Conservation (phyloP, 805 yeast genomes). For the Sugiyamaella marilandica region DNA sequence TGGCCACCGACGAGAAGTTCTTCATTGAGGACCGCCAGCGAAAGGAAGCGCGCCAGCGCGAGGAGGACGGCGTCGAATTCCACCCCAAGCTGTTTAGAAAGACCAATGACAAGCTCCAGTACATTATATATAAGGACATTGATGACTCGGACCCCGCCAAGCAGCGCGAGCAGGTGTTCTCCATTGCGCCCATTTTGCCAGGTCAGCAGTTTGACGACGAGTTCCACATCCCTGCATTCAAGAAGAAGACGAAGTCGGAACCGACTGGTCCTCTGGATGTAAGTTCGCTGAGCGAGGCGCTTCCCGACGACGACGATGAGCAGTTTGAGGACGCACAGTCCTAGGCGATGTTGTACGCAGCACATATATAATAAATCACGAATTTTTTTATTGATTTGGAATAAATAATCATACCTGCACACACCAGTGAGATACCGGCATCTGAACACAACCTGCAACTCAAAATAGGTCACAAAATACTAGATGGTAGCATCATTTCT, state of each 20-base stretch:
- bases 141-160: slow-evolving; percentile 45
- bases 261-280: slow-evolving; percentile 14
- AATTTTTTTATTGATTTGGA: not conserved
- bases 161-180: slow-evolving; percentile 53
- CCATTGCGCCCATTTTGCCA: slow-evolving; percentile 74
- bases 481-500: no score
- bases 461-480: no score
- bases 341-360: slow-evolving; percentile 3
- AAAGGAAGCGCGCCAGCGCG: slow-evolving; percentile 61
- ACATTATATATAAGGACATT: slow-evolving; percentile 59
- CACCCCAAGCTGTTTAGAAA: slow-evolving; percentile 72
- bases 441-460: no score
- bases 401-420: no score
- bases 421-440: no score
- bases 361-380: not conserved
- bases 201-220: slow-evolving; percentile 66
- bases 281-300: slow-evolving; percentile 16
- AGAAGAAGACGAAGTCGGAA: slow-evolving; percentile 38
- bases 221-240: slow-evolving; percentile 63
- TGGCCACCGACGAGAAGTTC: slow-evolving; percentile 85
- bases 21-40: slow-evolving; percentile 88
- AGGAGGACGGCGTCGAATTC: slow-evolving; percentile 74
- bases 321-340: slow-evolving; percentile 27
- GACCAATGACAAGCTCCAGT: slow-evolving; percentile 48
- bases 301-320: slow-evolving; percentile 22